Conservation (phyloP, 352 stramenopile species). For the Globisporangium emineosum region DNA sequence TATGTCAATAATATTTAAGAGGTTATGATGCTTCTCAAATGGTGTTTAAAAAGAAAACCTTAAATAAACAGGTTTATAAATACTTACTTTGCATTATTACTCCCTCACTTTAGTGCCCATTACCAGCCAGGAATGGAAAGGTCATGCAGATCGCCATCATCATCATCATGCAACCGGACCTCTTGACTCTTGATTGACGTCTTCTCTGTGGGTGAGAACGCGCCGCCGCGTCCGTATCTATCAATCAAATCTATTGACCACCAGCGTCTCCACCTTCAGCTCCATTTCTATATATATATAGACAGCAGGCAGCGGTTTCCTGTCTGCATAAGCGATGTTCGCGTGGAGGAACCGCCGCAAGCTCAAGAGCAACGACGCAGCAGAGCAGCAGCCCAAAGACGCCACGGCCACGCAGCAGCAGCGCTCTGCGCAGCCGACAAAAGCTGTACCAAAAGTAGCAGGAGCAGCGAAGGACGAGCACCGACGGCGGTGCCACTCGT, state of each 20-base stretch:
- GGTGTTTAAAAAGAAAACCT: not conserved
- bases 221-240: not conserved
- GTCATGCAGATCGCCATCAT: not conserved
- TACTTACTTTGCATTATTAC: not conserved
- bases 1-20: too few species aligned
- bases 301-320: too few species aligned
- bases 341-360: slow-evolving; percentile 15
- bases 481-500: not conserved
- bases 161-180: slow-evolving; percentile 5
- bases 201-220: not conserved
- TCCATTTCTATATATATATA: not conserved
- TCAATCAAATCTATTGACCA: not conserved
- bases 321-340: slow-evolving; percentile 9
- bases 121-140: not conserved
- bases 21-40: not conserved
- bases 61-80: not conserved
- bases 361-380: slow-evolving; percentile 8
- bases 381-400: not conserved
- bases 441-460: not conserved
- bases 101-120: not conserved
- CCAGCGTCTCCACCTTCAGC: not conserved
- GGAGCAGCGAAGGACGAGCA: not conserved
- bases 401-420: not conserved
- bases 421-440: not conserved
- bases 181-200: slow-evolving; percentile 1